Base-by-base conservation (phyloP, 176 grass and related monocot genomes). In the Oryza officinalis region DNA sequence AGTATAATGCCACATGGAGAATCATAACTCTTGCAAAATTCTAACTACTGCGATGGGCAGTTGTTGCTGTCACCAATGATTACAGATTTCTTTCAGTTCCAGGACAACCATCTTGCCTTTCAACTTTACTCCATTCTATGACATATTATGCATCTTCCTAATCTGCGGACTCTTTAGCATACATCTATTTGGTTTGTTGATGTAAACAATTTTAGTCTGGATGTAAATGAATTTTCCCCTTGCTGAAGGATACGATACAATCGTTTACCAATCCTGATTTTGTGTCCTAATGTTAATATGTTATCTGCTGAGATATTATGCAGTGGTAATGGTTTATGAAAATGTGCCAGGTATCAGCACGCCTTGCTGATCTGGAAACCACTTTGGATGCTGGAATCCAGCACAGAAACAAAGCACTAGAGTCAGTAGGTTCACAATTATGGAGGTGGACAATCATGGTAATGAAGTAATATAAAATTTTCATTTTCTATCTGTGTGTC, bases 361-460 rank as follows among this genome's bases (percentile, higher is more conserved):
- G 91, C 76, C 88, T 99, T 10, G 92, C 93, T 80, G 97, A 99
- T 67, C 81, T 99, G 46, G 93, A 99, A 91, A 88, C 83, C 67
- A 99, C 97, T 71, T 78, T 99, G 85, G 91, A 99, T 96, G 93
- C 88, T 72, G 97, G 97, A 87, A 95, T 88, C 74, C 91, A 89
- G 9, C 97, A 99, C 76, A 99, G 93, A 89, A 99, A 99, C 86
- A 91, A 94, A 85, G 97, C 91, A 87, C 90, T 99, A 65, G 91
- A 91, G 84, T 91, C 91, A 81, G 76, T 99, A 64, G 97, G 89
- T 13, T 99, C 93, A 67, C 93, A 96, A 72, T 75, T 94, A 81
- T 92, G 93, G 93, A 96, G 90, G 67, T 99, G 97, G 97, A 96
- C 72, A 87, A 88, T 96, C 67, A 94, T 99, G 97, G 97, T 99